Evolutionary conservation across 2,329 filamentous ascomycete species (phyloP), one percentile per base, ranked within the genome.

Genomic region (Penicillium freii): DNA sequence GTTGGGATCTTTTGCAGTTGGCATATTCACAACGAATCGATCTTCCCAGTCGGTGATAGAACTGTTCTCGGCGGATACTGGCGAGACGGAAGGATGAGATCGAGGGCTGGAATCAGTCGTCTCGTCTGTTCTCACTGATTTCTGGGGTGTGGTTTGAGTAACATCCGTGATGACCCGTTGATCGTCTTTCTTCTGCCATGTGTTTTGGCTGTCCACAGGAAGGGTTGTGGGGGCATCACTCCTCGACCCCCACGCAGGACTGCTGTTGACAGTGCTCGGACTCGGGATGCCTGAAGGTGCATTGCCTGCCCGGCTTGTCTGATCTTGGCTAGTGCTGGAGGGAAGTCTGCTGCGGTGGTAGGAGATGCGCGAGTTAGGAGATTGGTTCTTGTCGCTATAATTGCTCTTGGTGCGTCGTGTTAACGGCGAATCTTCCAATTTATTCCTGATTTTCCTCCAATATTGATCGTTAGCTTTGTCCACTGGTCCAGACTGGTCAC

Each of bases 11-110:
- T 69, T 74, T 3, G 75, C 75, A 21, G 74, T 73, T 5, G 75
- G 75, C 74, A 77, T 78, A 48, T 78, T 69, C 34, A 78, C 73
- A 44, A 77, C 74, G 58, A 77, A 78, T 63, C 66, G 69, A 56
- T 78, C 75, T 51, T 74, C 72, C 70, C 73, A 71, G 38, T 74
- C 71, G 15, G 68, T 71, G 25, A 69, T 62, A 0, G 70, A 72
- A 29, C 66, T 67, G 21, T 69, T 63, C 23, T 69, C 67, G 2
- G 65, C 67, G 6, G 70, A 71, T 11, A 73, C 56, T 17, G 69
- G 70, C 7, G 70, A 75, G 9, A 72, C 55, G 3, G 70, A 70
- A 21, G 61, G 58, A 44, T 68, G 60, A 17, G 69, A 74, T 17
- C 61, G 59, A 36, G 63, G 60, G n/a, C 68, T 68, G 2, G 69